Conservation (phyloP, 2,329 filamentous ascomycete genomes). For the Penicillium glabrum region DNA sequence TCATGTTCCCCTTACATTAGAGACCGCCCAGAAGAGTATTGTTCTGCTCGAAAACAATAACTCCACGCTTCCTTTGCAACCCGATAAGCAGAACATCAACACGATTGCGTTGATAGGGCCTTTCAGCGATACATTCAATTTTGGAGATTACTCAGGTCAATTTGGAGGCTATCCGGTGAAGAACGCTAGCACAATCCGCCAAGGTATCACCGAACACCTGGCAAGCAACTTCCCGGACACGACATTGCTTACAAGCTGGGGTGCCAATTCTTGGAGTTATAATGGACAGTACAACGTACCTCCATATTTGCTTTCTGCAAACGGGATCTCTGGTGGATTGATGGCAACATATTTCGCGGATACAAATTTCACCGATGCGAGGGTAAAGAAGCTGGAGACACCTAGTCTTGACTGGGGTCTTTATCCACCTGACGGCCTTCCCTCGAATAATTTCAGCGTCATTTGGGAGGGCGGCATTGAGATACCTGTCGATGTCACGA, state of each 20-base stretch:
- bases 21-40: conserved; percentile 46
- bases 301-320: conserved; percentile 41
- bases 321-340: conserved; percentile 40
- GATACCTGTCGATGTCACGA: conserved; percentile 38
- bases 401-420: conserved; percentile 48
- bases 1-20: conserved; percentile 39
- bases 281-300: conserved; percentile 48
- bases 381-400: conserved; percentile 32
- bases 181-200: conserved; percentile 41
- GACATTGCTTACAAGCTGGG: conserved; percentile 44
- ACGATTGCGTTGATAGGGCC: conserved; percentile 33
- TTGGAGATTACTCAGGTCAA: conserved; percentile 46
- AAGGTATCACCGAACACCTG: conserved; percentile 37
- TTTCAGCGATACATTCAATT: conserved; percentile 44
- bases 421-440: conserved; percentile 44
- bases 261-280: conserved; percentile 47
- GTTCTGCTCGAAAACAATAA: conserved; percentile 46
- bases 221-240: conserved; percentile 20
- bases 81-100: background rate
- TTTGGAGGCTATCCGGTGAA: conserved; percentile 43
- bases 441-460: conserved; percentile 48
- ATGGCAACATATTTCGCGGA: conserved; percentile 44
- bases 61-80: conserved; percentile 33
- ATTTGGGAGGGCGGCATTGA: conserved; percentile 44
- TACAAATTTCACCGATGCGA: conserved; percentile 37